phyloP scores from a whole-genome alignment of 495 filamentous ascomycete genomes.

The Bacidia gigantensis region DNA sequence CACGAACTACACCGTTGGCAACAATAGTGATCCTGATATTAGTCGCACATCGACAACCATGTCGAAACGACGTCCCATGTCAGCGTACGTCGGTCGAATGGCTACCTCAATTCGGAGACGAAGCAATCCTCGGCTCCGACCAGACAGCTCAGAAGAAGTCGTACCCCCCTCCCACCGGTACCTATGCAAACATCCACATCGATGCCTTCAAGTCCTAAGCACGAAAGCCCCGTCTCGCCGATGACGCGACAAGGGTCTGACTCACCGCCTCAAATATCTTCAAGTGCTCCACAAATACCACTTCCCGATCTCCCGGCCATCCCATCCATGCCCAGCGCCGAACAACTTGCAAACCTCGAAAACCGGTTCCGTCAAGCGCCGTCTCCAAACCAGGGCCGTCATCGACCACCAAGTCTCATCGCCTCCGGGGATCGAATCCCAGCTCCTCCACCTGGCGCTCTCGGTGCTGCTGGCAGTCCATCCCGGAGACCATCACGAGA shows the following conservation, averaged over 20 bases:
- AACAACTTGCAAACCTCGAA: conserved; percentile 19
- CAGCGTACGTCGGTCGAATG: conserved; percentile 14
- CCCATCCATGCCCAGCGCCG: conserved; percentile 15
- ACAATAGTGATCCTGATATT: conserved; percentile 2
- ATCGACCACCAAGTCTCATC: conserved; percentile 3
- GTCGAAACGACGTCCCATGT: conserved; percentile 14
- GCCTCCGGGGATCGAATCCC: conserved; percentile 11
- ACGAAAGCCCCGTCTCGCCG: conserved; percentile 8
- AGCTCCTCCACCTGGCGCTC: conserved; percentile 16
- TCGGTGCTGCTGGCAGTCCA: conserved; percentile 24
- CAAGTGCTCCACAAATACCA: conserved; percentile 4
- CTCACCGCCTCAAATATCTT: conserved; percentile 17
- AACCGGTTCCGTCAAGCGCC: conserved; percentile 17
- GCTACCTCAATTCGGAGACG: conserved; percentile 9
- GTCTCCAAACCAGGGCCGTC: conserved; percentile 1
- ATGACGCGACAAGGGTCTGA: conserved; percentile 17
- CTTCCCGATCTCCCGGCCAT: conserved; percentile 5
- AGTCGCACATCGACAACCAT: conserved; percentile 3
- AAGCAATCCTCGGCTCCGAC: conserved; percentile 5
- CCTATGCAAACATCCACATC: conserved; percentile 10
- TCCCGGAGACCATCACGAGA: conserved; percentile 19
- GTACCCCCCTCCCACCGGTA: conserved; percentile 8
- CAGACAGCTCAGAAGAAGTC: not conserved
- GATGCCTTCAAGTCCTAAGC: conserved; percentile 16
- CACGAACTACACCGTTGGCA: conserved; percentile 7